Evolutionary conservation across 2,329 filamentous ascomycete genomes (phyloP), one percentile per base, ranked within the genome.

Genomic region (Sclerotinia borealis): DNA sequence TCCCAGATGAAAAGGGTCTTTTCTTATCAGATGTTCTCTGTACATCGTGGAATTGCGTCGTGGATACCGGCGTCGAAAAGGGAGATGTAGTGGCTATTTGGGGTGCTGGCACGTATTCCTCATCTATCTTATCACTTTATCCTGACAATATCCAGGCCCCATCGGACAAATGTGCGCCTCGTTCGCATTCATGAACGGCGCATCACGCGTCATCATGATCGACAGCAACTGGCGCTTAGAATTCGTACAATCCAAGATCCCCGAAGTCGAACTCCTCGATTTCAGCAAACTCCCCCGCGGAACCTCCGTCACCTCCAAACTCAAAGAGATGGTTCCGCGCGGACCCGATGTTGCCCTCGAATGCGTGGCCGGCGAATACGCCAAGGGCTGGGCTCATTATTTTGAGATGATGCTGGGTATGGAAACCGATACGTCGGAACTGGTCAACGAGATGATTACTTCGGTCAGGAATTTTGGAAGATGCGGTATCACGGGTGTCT

Each of bases 361-460:
- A 73, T 85, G 83, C 66, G 83, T 79, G 0, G 84, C 83, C 0
- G 83, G 83, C 25, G 83, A 86, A 72, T 87, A 87, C 60, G 76
- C 84, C 27, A 87, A 87, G 73, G 81, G 83, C 2, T 86, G 83
- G 81, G 72, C 80, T 65, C 83, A 86, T 69, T 83, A 82, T 76
- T 70, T 85, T 2, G 83, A 87, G 74, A 79, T 85, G 64, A 72
- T 78, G 8, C 39, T 84, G 0, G 91, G 91, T 0, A 79, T 88
- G 39, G 92, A 96, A 78, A 96, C 91, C 0, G 92, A 96, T 72
- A 93, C 91, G 0, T 90, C 86, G 59, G 92, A 92, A 78, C 85
- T 91, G 50, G 64, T 92, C 67, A 92, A 92, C 73, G 89, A 92
- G 77, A 91, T 91, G 87, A 85, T 92, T 37, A 84, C 88, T 71